Base-by-base conservation (phyloP, 306 rosid species). In the Vigna nakashimae region DNA sequence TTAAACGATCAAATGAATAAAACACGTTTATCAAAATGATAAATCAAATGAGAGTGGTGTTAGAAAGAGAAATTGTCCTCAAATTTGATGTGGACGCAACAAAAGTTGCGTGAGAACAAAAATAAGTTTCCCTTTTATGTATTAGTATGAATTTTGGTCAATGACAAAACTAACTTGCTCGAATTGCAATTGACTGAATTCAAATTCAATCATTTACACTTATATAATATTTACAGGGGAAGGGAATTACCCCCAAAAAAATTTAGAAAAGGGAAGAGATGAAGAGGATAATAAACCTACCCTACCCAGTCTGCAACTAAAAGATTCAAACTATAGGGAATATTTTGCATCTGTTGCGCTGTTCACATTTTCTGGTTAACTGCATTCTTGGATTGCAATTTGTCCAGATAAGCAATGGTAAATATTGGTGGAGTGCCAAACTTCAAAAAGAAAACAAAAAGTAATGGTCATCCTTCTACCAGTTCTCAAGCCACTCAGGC, bases 401-500 rank as follows among this genome's bases (percentile, higher is more conserved):
- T 66, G 34, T 58, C 71, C 73, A 79, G 34, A 62, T 34, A 74
- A 57, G 57, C 80, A 38, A 48, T 8, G 69, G 73, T 59, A 69
- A 65, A 42, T 80, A 65, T 62, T 73, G 72, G 34, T 48, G 67
- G 42, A 73, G 66, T 62, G 79, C 74, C 81, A 70, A 56, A 83
- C 57, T 38, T 74, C 38, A 70, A 81, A 85, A 81, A 40, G 78
- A 69, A 48, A 53, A 56, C 28, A 69, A 45, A 80, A 20, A 71
- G 59, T 45, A 74, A 84, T 15, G 50, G 59, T 48, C 63, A 53
- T 65, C 65, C 82, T 76, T 73, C 81, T 95, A 95, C 99, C 99
- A 95, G 66, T 92, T 93, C 71, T 89, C 93, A 63, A 95, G 88
- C 99, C 97, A 92, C 82, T 92, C 96, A 7, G 98, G 92, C 76